These are phyloP conservation scores for Trametopsis cervina DNA, from an alignment of 768 basidiomycete species.

Conservation along the genomic window DNA sequence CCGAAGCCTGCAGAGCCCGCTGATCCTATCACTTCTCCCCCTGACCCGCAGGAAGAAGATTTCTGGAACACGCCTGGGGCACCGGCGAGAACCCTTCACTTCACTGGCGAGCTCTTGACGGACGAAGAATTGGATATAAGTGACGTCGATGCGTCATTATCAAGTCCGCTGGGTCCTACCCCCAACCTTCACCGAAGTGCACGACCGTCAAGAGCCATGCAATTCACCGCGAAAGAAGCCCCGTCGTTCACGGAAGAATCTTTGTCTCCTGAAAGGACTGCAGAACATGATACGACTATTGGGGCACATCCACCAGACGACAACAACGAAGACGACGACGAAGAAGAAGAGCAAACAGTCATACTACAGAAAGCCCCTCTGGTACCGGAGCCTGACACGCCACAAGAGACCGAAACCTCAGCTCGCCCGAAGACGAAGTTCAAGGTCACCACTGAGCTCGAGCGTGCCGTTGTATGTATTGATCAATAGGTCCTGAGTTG, in stretches of 20 bases:
- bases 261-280: not conserved
- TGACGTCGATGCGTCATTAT: constrained; percentile 33
- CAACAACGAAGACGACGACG: constrained; percentile 6
- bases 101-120: constrained; percentile 53
- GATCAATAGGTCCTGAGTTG: not conserved
- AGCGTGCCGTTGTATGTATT: constrained; percentile 51
- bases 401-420: not conserved
- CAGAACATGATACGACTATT: not conserved
- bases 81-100: constrained; percentile 51
- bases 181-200: not conserved
- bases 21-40: constrained; percentile 10
- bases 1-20: constrained; percentile 17
- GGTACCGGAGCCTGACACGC: not conserved
- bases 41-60: constrained; percentile 41
- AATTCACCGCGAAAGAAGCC: not conserved
- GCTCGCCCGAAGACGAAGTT: constrained; percentile 37
- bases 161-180: constrained; percentile 26
- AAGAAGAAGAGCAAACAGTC: constrained; percentile 26
- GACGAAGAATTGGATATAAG: constrained; percentile 57
- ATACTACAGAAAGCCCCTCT: constrained; percentile 19
- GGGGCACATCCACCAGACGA: constrained; percentile 5
- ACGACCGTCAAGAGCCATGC: constrained; percentile 1
- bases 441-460: constrained; percentile 54
- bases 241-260: not conserved
- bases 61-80: constrained; percentile 60